Percentiles rank a stretch among this genome's conserved stretches.
Evolutionary conservation across 306 rosid genomes (phyloP).

Genomic region (Medicago ruthenica): DNA sequence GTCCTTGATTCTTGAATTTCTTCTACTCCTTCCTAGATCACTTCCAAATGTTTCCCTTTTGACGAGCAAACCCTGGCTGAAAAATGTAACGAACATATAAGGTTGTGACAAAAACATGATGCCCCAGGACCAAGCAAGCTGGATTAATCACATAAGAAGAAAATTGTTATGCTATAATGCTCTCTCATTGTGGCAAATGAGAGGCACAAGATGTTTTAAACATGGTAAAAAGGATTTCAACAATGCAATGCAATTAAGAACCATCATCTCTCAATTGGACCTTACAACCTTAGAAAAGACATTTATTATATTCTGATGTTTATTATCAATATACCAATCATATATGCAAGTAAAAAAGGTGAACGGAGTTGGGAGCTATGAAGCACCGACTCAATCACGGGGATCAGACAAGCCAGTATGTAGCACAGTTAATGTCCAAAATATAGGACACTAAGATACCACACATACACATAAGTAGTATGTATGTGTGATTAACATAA

Average conservation of each 20-base stretch:
- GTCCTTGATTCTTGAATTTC: conserved; percentile 31
- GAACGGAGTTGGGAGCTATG: neutral
- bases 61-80: conserved; percentile 92
- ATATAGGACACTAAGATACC: neutral
- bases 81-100: conserved; percentile 44
- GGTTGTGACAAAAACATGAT: neutral
- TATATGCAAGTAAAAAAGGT: neutral
- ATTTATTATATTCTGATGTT: neutral
- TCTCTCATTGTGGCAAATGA: conserved; percentile 14
- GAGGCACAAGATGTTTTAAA: neutral
- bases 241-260: conserved; percentile 6
- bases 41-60: conserved; percentile 57
- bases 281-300: neutral
- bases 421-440: neutral
- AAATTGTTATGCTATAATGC: neutral
- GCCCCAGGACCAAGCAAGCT: conserved; percentile 5
- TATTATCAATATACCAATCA: neutral
- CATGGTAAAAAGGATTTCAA: neutral
- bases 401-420: neutral
- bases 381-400: neutral
- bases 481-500: neutral
- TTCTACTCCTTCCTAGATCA: conserved; percentile 40
- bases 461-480: neutral
- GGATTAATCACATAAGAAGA: neutral
- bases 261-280: conserved; percentile 3